Conservation (phyloP, 2,329 filamentous ascomycete genomes). For the Botrytis squamosa region DNA sequence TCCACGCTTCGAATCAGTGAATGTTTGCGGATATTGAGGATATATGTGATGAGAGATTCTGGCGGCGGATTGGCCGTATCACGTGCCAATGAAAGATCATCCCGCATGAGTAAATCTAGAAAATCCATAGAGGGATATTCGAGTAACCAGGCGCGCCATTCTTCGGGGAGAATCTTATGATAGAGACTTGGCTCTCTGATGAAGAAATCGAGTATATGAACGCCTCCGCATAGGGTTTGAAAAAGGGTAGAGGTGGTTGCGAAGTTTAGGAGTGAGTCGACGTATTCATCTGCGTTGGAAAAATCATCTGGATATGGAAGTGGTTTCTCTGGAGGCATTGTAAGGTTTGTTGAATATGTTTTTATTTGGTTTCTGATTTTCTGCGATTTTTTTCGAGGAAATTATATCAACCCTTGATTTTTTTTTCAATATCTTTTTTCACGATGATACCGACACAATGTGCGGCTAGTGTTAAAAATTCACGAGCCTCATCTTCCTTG, state of each 20-base stretch:
- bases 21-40: slow-evolving; percentile 67
- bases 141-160: slow-evolving; percentile 81
- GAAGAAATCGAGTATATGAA: slow-evolving; percentile 96
- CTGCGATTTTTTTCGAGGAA: neutral
- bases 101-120: slow-evolving; percentile 76
- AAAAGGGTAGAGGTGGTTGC: slow-evolving; percentile 72
- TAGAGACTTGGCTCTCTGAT: slow-evolving; percentile 83
- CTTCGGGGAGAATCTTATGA: slow-evolving; percentile 67
- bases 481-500: neutral
- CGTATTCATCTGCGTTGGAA: slow-evolving; percentile 69
- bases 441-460: neutral
- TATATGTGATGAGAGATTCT: slow-evolving; percentile 66
- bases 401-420: neutral
- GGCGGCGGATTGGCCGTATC: slow-evolving; percentile 29
- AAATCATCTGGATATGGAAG: slow-evolving; percentile 48
- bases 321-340: slow-evolving; percentile 34
- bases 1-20: slow-evolving; percentile 56
- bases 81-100: slow-evolving; percentile 56
- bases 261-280: slow-evolving; percentile 75
- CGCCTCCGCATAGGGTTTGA: slow-evolving; percentile 89
- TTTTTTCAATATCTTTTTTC: slow-evolving; percentile 13
- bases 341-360: neutral
- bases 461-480: neutral
- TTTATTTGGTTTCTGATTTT: neutral
- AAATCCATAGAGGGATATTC: slow-evolving; percentile 70